A percentile compares a stretch with the other conserved stretches of the same genome.
Conservation (phyloP, 2,329 filamentous ascomycete species). For the Fusarium sororula region DNA sequence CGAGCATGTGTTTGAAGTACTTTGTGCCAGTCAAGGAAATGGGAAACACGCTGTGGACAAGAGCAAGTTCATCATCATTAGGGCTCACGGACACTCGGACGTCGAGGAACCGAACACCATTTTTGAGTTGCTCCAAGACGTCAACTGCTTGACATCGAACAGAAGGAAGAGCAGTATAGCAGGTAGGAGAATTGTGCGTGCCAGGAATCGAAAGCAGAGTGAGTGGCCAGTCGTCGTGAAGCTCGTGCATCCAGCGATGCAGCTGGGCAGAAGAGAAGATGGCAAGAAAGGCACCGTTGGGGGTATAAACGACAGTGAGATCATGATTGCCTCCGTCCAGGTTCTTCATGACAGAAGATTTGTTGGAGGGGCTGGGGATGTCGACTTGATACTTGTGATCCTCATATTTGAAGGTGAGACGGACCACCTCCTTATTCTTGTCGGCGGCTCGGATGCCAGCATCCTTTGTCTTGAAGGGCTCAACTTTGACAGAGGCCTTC, state of each 20-base stretch:
- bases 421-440: conserved; percentile 71
- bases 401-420: conserved; percentile 76
- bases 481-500: conserved; percentile 70
- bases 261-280: conserved; percentile 78
- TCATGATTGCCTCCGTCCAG: conserved; percentile 61
- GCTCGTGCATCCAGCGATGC: conserved; percentile 80
- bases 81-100: conserved; percentile 72
- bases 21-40: conserved; percentile 84
- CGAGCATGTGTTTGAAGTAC: conserved; percentile 78
- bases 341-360: conserved; percentile 68
- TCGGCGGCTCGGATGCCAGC: conserved; percentile 67
- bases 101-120: conserved; percentile 95
- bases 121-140: conserved; percentile 80
- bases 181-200: conserved; percentile 93
- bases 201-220: conserved; percentile 89
- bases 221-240: conserved; percentile 77
- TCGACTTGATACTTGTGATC: conserved; percentile 72
- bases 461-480: conserved; percentile 72
- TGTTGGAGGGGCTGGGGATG: conserved; percentile 68
- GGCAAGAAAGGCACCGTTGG: conserved; percentile 62
- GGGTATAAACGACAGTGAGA: conserved; percentile 74
- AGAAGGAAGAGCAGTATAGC: conserved; percentile 84
- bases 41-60: conserved; percentile 92
- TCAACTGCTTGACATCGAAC: conserved; percentile 91
- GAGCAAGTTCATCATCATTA: conserved; percentile 73